Evolutionary conservation across 768 basidiomycete species (phyloP), one percentile per base, ranked within the genome.

Genomic region (Lepiota subincarnata): DNA sequence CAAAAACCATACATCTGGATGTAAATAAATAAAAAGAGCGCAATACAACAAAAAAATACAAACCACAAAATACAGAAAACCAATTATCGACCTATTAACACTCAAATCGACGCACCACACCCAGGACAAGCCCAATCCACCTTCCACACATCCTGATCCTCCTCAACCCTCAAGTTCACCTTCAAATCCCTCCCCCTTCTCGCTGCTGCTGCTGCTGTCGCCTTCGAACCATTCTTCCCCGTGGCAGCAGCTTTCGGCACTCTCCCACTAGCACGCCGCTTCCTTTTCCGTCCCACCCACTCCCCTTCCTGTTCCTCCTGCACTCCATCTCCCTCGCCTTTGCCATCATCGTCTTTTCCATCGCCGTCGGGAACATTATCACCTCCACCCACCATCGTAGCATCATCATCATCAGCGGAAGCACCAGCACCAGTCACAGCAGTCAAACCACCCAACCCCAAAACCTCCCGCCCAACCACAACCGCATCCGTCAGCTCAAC

Each of bases 41-140:
- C 24, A 24, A 24, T n/a, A n/a, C n/a, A n/a, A 5, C 24, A 24
- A 2, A 24, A 24, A 24, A 24, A 24, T 5, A 24, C 24, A 19
- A 43, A 10, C 13, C 38, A 4, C 38, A 12, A 40, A 4, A 31
- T 6, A 26, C 6, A 1, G 31, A 13, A 46, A 31, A 31, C 6
- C 31, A 6, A 31, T 31, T 4, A 3, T 31, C 31, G 2, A 31
- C 31, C 8, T 5, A 5, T 2, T 6, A 12, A 31, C 12, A 34
- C 13, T 31, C 34, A 50, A 16, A 50, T 41, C n/a, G 40, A 50
- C 11, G 28, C 41, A n/a, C 41, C 31, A 16, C 50, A 52, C 1
- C 19, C 20, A 11, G 35, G 50, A 52, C 50, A 52, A n/a, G 42
- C 50, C 50, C 50, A 52, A 43, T 52, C 50, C 34, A 44, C 41